Base-by-base conservation (phyloP, 208 protist genomes). In the Trypanosoma mega region DNA sequence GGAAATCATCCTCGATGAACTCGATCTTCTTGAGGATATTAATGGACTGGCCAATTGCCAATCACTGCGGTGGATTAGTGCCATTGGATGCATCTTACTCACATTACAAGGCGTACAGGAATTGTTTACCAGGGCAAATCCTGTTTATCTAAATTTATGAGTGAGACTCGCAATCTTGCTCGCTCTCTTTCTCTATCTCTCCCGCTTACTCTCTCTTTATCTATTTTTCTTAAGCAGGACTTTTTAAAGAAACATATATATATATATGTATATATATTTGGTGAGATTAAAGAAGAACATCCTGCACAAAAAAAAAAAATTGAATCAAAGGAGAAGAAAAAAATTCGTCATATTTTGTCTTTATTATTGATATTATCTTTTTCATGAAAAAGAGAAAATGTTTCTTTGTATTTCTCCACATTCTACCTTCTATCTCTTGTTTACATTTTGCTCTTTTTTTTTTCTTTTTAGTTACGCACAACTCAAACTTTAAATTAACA, bases 1-100 rank as follows among this genome's bases (percentile, higher is more conserved):
- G 45, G 59, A 69, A 18, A 30, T 84, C 12, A 67, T 74, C 49
- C 65, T 84, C 46, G 70, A 80, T 34, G 59, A 71, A 33, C 36
- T 54, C 2, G 59, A 61, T 36, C 55, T 61, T 47, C 20, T 61
- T 48, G 26, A 24, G 7, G 55, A 61, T 31, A 61, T 61, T 11
- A 61, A 61, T 30, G 11, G 24, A 11, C 43, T 61, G 23, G 43
- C 43, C 5, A 5, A 37, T 2, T 49, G 14, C 29, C 11, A 39
- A 21, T 47, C 55, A 50, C 43, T 61, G 18, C 39, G 41, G 29
- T 29, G 55, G 24, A 16, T 61, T 24, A 61, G 55, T 31, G 55
- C 55, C 27, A 11, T 26, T 12, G 43, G 55, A n/a, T 61, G 55
- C 41, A 48, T 44, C 2, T 61, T 44, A 7, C 41, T 61, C 9